phyloP scores from a whole-genome alignment of 371 early-diverging fungal species.

The Rhizomucor miehei region DNA sequence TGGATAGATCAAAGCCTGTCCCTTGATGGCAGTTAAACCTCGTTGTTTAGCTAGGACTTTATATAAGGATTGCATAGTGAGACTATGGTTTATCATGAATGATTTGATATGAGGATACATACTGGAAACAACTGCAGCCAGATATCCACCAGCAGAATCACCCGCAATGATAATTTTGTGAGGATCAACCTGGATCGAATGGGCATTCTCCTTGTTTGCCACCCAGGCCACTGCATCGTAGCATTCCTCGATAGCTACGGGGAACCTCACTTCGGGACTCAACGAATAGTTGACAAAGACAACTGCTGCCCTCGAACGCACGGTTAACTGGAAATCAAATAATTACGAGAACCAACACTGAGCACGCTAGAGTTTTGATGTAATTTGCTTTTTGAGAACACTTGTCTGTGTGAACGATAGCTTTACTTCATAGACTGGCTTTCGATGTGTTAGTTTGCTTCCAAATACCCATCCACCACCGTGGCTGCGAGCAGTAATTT shows the following conservation, averaged over 20 bases:
- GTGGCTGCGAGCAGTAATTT: conserved; percentile 13
- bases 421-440: conserved; percentile 15
- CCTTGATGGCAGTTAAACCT: conserved; percentile 12
- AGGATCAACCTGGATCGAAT: conserved; percentile 5
- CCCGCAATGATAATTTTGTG: conserved; percentile 16
- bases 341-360: no score
- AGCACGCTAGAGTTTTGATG: no score
- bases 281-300: conserved; percentile 13
- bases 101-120: background rate
- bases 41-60: conserved; percentile 30
- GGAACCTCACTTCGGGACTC: conserved; percentile 12
- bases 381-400: conserved; percentile 2
- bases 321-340: conserved; percentile 2
- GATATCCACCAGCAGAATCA: conserved; percentile 23
- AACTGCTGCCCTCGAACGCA: conserved; percentile 4
- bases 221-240: conserved; percentile 12
- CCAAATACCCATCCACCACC: conserved; percentile 24
- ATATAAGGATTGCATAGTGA: background rate
- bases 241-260: conserved; percentile 8
- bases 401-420: background rate
- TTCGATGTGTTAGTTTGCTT: conserved; percentile 12
- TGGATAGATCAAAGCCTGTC: conserved; percentile 37
- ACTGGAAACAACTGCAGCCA: conserved; percentile 14
- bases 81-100: background rate
- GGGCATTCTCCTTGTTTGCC: conserved; percentile 4